Evolutionary conservation across 192 early-diverging fungal genomes (phyloP).

Genomic region (Pilaira anomala): DNA sequence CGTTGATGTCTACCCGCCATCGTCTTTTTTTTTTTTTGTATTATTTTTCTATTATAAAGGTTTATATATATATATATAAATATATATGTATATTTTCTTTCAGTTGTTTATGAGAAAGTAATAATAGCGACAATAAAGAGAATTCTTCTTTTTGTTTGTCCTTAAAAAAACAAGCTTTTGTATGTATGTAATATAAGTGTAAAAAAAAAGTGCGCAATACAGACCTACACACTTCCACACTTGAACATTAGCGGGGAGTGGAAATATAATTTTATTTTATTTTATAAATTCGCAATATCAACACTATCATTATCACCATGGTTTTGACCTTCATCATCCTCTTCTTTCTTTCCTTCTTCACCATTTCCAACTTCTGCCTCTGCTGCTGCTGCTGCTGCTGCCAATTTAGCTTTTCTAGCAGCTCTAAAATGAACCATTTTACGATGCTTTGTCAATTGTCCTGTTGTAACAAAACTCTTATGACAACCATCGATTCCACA

Average conservation of each 20-base stretch:
- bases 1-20: constrained; percentile 33
- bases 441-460: constrained; percentile 39
- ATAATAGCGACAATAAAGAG: too few relatives aligned
- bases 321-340: not conserved
- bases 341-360: not conserved
- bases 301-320: constrained; percentile 16
- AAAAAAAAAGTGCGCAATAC: too few relatives aligned
- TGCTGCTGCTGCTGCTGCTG: constrained; percentile 21
- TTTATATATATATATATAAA: too few relatives aligned
- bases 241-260: not conserved
- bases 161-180: too few relatives aligned
- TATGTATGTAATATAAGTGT: too few relatives aligned
- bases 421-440: constrained; percentile 42
- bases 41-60: too few relatives aligned
- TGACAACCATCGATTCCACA: constrained; percentile 38
- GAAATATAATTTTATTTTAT: not conserved
- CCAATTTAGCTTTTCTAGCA: constrained; percentile 27
- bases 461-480: constrained; percentile 38
- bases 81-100: too few relatives aligned
- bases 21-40: not conserved
- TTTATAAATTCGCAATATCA: constrained; percentile 5
- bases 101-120: too few relatives aligned
- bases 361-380: constrained; percentile 9
- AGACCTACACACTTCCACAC: too few relatives aligned
- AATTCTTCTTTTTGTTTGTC: too few relatives aligned